Evolutionary conservation across 2,329 filamentous ascomycete species (phyloP).

Genomic region (Hypoxylon sp.): DNA sequence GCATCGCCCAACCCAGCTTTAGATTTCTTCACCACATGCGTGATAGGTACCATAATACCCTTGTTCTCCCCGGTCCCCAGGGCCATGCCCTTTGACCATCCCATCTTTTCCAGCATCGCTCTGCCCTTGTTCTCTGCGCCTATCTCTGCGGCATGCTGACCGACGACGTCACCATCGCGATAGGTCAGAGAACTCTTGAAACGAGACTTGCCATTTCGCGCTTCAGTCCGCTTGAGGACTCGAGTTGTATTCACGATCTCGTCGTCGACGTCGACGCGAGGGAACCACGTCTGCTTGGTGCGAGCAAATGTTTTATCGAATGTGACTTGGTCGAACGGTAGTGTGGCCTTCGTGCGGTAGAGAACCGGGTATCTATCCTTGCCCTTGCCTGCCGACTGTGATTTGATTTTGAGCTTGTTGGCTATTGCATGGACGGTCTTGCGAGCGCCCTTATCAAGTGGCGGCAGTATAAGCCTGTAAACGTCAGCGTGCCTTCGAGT

Average conservation of each 20-base stretch:
- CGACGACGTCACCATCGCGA: conserved; percentile 88
- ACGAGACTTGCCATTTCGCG: conserved; percentile 49
- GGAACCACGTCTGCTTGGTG: conserved; percentile 67
- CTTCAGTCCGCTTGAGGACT: conserved; percentile 45
- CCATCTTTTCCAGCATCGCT: conserved; percentile 95
- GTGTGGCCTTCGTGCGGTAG: conserved; percentile 77
- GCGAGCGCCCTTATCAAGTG: conserved; percentile 83
- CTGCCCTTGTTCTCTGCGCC: conserved; percentile 85
- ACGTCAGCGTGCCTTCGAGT: conserved; percentile 11
- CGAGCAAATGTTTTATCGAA: conserved; percentile 63
- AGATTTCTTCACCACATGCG: conserved; percentile 86
- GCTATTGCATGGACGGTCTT: conserved; percentile 86
- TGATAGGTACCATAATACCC: conserved; percentile 87
- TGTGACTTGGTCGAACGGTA: conserved; percentile 68
- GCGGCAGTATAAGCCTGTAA: conserved; percentile 78
- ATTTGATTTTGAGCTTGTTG: conserved; percentile 80
- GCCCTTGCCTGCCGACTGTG: conserved; percentile 83
- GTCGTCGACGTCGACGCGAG: conserved; percentile 60
- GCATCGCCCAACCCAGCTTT: conserved; percentile 83
- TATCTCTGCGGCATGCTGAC: conserved; percentile 85
- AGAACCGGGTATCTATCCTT: conserved; percentile 80
- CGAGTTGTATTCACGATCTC: conserved; percentile 47
- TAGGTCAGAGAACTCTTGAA: conserved; percentile 65
- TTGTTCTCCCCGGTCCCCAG: conserved; percentile 86
- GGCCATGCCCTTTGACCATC: conserved; percentile 88